Conservation (phyloP, 371 early-diverging fungal species). For the Blastocladiella emersonii region DNA sequence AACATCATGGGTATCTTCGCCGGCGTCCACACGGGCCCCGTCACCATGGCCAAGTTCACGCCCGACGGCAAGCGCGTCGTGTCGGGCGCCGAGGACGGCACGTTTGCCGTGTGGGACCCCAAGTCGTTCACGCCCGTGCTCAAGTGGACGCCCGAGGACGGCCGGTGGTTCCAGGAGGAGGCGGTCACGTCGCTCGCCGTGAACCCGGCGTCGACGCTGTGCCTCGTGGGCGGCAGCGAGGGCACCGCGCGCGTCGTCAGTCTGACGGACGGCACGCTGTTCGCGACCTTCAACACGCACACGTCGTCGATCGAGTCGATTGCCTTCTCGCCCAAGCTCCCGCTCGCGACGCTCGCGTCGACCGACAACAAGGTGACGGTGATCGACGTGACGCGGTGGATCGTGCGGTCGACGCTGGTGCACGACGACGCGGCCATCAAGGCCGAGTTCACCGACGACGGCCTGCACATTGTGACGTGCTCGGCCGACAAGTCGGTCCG, state of each 20-base stretch:
- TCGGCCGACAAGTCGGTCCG: conserved; percentile 63
- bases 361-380: conserved; percentile 73
- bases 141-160: conserved; percentile 51
- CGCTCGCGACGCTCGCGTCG: conserved; percentile 71
- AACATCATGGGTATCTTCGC: conserved; percentile 85
- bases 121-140: conserved; percentile 53
- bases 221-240: conserved; percentile 67
- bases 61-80: conserved; percentile 77
- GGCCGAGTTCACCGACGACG: conserved; percentile 32
- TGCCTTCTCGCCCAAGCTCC: conserved; percentile 23
- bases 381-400: conserved; percentile 71
- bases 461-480: conserved; percentile 36
- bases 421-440: conserved; percentile 76
- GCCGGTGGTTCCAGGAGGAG: conserved; percentile 66
- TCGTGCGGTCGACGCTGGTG: conserved; percentile 44
- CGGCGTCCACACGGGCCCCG: conserved; percentile 62
- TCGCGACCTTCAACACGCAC: conserved; percentile 1
- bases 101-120: conserved; percentile 86
- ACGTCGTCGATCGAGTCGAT: conserved; percentile 3
- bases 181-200: conserved; percentile 63
- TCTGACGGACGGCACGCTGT: conserved; percentile 35
- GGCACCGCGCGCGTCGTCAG: conserved; percentile 63
- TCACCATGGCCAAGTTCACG: conserved; percentile 77
- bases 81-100: conserved; percentile 69
- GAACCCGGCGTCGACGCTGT: conserved; percentile 56